phyloP scores from a whole-genome alignment of 1,284 basidiomycete species.

The Pseudozyma thailandica region DNA sequence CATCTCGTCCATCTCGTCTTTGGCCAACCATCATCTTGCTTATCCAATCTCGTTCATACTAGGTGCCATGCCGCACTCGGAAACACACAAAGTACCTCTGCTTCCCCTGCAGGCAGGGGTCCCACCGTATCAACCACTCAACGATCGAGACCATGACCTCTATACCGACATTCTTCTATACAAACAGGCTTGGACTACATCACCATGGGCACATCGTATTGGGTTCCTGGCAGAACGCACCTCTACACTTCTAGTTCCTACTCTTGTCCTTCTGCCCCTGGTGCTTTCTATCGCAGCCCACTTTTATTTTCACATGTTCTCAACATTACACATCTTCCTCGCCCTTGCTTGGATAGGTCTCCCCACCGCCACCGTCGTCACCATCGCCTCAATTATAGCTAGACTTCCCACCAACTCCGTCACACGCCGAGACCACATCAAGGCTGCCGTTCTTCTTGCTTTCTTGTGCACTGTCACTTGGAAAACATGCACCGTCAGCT shows the following conservation, averaged over 20 bases:
- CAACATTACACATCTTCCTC: constrained; percentile 30
- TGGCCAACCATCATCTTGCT: constrained; percentile 7
- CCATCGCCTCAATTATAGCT: constrained; percentile 6
- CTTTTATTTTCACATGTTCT: constrained; percentile 37
- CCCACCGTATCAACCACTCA: not conserved
- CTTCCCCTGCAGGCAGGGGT: constrained; percentile 23
- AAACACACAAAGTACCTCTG: constrained; percentile 30
- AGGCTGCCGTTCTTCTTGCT: constrained; percentile 12
- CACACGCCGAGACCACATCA: constrained; percentile 13
- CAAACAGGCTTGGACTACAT: constrained; percentile 17
- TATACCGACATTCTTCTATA: not conserved
- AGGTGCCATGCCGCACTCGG: constrained; percentile 9
- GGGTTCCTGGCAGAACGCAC: constrained; percentile 18
- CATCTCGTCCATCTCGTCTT: no score
- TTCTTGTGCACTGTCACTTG: constrained; percentile 21
- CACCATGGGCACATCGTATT: constrained; percentile 25
- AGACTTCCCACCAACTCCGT: not conserved
- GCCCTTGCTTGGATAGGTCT: constrained; percentile 34
- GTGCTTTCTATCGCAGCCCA: constrained; percentile 22
- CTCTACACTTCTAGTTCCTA: constrained; percentile 17
- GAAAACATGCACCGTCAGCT: constrained; percentile 24
- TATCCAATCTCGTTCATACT: not conserved
- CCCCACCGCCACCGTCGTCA: constrained; percentile 12
- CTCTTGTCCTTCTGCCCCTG: constrained; percentile 18
- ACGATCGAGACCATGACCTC: constrained; percentile 2